Evolutionary conservation across 2,329 filamentous ascomycete species (phyloP).

Genomic region (Fusarium floridanum): DNA sequence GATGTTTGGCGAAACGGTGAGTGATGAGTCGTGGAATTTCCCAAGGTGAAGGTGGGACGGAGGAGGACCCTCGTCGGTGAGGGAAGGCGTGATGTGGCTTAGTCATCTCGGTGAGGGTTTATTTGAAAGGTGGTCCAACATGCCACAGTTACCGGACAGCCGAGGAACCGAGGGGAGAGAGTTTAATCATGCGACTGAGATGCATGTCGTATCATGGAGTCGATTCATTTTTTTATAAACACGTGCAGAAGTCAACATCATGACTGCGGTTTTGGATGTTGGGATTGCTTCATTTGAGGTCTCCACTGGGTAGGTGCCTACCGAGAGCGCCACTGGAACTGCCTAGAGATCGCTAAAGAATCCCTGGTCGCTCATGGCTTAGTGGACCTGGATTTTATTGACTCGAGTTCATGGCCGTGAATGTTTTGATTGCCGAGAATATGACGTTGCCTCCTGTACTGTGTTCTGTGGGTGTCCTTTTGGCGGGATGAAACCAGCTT

Average conservation of each 20-base stretch:
- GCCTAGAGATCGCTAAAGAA: not conserved
- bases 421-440: not conserved
- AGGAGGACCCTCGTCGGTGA: conserved; percentile 27
- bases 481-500: not conserved
- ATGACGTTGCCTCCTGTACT: not conserved
- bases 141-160: not conserved
- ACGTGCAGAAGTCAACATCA: not conserved
- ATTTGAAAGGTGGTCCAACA: not conserved
- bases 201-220: not conserved
- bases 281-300: not conserved
- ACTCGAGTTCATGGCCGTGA: not conserved
- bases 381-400: not conserved
- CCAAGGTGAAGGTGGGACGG: conserved; percentile 28
- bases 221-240: not conserved
- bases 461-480: not conserved
- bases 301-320: not conserved
- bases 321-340: not conserved
- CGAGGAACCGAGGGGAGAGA: not conserved
- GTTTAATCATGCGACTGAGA: not conserved
- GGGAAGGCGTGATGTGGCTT: conserved; percentile 9
- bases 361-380: not conserved
- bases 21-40: conserved; percentile 23
- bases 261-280: not conserved
- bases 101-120: conserved; percentile 32
- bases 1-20: conserved; percentile 4